Base-by-base conservation (phyloP, 2,329 filamentous ascomycete genomes). In the Berkeleyomyces basicola region DNA sequence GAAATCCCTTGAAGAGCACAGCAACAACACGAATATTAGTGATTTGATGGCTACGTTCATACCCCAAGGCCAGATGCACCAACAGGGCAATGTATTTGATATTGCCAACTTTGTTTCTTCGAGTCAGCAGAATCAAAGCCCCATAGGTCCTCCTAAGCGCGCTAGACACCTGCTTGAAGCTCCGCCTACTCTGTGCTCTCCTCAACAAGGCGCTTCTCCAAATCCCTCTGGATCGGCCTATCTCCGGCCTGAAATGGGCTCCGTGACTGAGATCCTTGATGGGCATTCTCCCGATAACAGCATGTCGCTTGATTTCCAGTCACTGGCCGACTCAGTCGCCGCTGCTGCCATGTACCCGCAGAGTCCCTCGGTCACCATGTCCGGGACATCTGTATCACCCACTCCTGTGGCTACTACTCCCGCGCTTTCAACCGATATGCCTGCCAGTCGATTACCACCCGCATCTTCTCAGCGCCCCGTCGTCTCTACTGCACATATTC, bases 1-100 rank as follows among this genome's bases (percentile, higher is more conserved):
- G 66, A 87, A 95, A 70, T 95, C 90, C 66, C 76, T 99, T 59
- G 91, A 96, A 71, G 89, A 91, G 43, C 87, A 92, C 68, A 64
- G 60, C 14, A 81, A 82, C 16, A 79, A 82, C 1, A 83, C 88
- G 70, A 92, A 88, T 65, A 81, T 97, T 49, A 84, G 87, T 63
- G 91, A 95, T 67, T 86, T 96, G 70, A 88, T 97, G 70, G 83
- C 85, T 3, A 86, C 84, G 67, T 82, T 88, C 64, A 85, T 93
- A 82, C 86, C 42, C 77, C 73, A 43, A 78, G 80, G 68, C 77
- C 72, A 44, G 74, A 75, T 63, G 72, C 74, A 65, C 66, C 71
- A 36, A 68, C 79, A 51, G 64, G 81, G 81, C 36, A 83, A 75
- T 63, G 79, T 86, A 6, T 80, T 85, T 42, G 82, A 85, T 65